Conservation (phyloP, 176 grass and related monocot species). For the Carex pumila region DNA sequence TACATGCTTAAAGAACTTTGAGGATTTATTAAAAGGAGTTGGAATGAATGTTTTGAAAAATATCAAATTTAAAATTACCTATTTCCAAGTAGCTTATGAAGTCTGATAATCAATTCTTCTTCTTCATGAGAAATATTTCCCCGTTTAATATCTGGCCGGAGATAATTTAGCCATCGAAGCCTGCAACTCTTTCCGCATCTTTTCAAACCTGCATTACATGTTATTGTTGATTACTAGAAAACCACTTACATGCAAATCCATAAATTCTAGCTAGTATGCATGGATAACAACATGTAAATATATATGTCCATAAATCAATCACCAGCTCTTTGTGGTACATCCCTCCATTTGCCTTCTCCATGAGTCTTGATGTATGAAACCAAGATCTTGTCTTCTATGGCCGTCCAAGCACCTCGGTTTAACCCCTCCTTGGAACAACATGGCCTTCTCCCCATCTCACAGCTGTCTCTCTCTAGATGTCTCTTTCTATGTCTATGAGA, state of each 20-base stretch:
- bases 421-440: conserved; percentile 67
- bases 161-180: conserved; percentile 77
- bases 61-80: conserved; percentile 9
- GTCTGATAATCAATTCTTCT: conserved; percentile 81
- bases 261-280: neutral
- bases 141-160: conserved; percentile 68
- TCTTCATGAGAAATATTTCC: conserved; percentile 78
- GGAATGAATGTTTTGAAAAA: neutral
- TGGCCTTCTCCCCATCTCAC: conserved; percentile 52
- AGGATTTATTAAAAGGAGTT: neutral
- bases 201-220: conserved; percentile 33
- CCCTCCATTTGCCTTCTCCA: conserved; percentile 69
- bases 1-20: neutral
- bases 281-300: neutral
- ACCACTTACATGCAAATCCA: neutral
- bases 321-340: conserved; percentile 62
- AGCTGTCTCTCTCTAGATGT: neutral
- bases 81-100: conserved; percentile 89
- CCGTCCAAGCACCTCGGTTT: conserved; percentile 69
- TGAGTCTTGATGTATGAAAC: conserved; percentile 56
- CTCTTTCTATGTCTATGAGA: neutral
- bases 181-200: conserved; percentile 86
- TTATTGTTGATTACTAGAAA: neutral
- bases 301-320: neutral
- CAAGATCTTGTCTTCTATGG: conserved; percentile 48